phyloP scores from a whole-genome alignment of 2,329 filamentous ascomycete species.

The Fusarium pseudonygamai region DNA sequence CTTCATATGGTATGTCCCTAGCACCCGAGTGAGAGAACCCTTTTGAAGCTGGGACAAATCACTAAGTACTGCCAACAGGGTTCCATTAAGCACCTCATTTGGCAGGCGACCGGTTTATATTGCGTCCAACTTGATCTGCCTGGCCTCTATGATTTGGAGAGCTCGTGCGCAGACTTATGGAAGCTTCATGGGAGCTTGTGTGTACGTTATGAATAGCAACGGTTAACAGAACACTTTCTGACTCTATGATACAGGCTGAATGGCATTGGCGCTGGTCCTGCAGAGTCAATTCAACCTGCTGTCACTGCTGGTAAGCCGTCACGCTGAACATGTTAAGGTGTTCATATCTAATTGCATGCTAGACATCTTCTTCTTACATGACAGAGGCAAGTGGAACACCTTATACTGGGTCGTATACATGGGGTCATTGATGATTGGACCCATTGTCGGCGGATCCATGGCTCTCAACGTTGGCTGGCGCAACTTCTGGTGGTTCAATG shows the following conservation, averaged over 20 bases:
- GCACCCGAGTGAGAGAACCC: fast-evolving
- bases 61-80: not conserved
- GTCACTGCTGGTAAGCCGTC: not conserved
- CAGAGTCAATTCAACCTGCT: not conserved
- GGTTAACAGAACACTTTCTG: not conserved
- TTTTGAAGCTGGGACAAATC: not conserved
- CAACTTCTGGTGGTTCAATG: not conserved
- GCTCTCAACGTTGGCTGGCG: not conserved
- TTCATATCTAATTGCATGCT: not conserved
- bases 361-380: not conserved
- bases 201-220: not conserved
- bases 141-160: not conserved
- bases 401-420: not conserved
- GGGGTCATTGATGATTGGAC: not conserved
- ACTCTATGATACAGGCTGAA: not conserved
- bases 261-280: not conserved
- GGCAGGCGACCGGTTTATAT: not conserved
- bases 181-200: not conserved
- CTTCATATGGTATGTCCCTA: not conserved
- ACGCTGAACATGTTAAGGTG: not conserved
- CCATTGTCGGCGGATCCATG: not conserved
- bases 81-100: not conserved
- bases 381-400: constrained; percentile 1
- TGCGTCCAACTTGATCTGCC: not conserved
- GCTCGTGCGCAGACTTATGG: not conserved